Base-by-base conservation (phyloP, 2,329 filamentous ascomycete genomes). In the Fusarium irregulare region DNA sequence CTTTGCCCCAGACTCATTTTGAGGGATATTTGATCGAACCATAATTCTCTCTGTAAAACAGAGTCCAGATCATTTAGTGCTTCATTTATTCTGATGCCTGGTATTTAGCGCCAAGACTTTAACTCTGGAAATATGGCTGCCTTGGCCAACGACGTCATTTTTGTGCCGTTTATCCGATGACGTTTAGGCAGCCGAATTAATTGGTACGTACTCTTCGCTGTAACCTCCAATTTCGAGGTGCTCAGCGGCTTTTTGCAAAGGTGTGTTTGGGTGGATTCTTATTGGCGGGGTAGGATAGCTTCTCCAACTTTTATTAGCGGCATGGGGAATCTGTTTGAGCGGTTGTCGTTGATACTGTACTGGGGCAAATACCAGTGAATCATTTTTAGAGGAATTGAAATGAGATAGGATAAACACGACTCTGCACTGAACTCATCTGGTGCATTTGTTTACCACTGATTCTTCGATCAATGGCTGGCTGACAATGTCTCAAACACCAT, bases 181-280 rank as follows among this genome's bases (percentile, higher is more conserved):
- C 55, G 55, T 66, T 66, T 66, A 66, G 63, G 63, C 63, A 66
- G 61, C 63, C 61, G 63, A 66, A 66, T 66, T 34, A 66, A 66
- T 44, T 7, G 47, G 42, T 61, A 66, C 63, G 61, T 66, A 66
- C 18, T 44, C 0, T 2, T 0, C 14, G 0, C 3, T 23, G 41
- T 44, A 37, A 64, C 60, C 49, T 30, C 60, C 60, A 65, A 65
- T 44, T 65, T 64, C 20, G 40, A 60, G 23, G 37, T 53, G 54
- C 13, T 54, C 47, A 66, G 63, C 30, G 61, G 63, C 63, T 66
- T 66, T 28, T 41, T 45, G 50, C 13, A 21, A 60, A 47, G 59
- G 25, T 13, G 12, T 18, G 16, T 2, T n/a, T 3, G 5, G 3
- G 16, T 7, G 4, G 3, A 18, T 6, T 12, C n/a, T 48, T 16